These are phyloP conservation scores for Aspergillus sp. DNA, from an alignment of 2,329 filamentous ascomycete species.

Conservation along the genomic window DNA sequence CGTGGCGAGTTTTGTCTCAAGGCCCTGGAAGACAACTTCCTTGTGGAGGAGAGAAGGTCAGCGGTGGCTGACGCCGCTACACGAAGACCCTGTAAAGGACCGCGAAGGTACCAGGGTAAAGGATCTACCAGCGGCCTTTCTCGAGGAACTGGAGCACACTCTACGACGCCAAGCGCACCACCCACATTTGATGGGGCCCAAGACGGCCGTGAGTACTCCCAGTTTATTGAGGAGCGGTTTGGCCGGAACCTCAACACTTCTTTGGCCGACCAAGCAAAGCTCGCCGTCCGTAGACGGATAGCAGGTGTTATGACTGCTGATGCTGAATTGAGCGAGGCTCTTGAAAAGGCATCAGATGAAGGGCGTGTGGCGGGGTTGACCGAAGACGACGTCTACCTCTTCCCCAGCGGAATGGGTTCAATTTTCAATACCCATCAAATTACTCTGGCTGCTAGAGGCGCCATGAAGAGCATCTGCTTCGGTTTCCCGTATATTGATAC, in stretches of 20 bases:
- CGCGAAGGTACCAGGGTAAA: conserved; percentile 68
- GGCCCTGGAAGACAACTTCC: conserved; percentile 62
- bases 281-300: conserved; percentile 80
- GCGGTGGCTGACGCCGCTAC: conserved; percentile 13
- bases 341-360: conserved; percentile 36
- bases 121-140: conserved; percentile 44
- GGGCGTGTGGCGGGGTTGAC: conserved; percentile 52
- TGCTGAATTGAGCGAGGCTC: conserved; percentile 56
- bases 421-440: conserved; percentile 83
- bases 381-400: conserved; percentile 83
- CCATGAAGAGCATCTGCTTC: conserved; percentile 74
- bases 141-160: conserved; percentile 22
- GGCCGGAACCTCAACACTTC: conserved; percentile 80
- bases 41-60: conserved; percentile 45
- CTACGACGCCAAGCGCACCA: conserved; percentile 24
- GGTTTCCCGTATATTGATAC: conserved; percentile 99
- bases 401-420: conserved; percentile 86
- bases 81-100: conserved; percentile 57
- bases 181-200: conserved; percentile 17
- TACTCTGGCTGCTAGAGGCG: conserved; percentile 58
- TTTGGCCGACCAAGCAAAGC: conserved; percentile 72
- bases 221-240: conserved; percentile 89
- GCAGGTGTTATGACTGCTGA: conserved; percentile 74
- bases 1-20: conserved; percentile 82
- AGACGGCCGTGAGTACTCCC: conserved; percentile 59